A percentile compares a stretch with the other conserved stretches of the same genome.
Evolutionary conservation across 306 rosid genomes (phyloP).

Genomic region (Myrica gale): DNA sequence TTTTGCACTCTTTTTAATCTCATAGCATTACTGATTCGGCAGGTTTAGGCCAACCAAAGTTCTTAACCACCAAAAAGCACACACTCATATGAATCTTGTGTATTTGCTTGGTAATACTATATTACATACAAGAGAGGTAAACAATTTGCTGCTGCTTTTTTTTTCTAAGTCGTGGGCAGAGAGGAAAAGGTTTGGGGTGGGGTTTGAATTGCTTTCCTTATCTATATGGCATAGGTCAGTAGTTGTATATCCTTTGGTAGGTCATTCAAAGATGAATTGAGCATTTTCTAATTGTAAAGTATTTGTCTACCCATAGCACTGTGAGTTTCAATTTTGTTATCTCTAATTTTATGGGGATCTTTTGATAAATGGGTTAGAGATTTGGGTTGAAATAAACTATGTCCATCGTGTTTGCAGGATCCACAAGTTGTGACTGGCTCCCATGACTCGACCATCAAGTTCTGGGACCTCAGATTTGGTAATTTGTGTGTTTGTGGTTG

Average conservation of each 20-base stretch:
- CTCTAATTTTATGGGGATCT: background rate
- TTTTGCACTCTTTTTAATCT: no score
- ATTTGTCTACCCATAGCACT: no score
- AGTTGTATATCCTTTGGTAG: no score
- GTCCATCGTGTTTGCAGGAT: conserved; percentile 53
- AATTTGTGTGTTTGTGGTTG: conserved; percentile 28
- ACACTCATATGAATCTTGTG: no score
- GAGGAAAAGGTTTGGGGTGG: background rate
- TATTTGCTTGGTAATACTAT: background rate
- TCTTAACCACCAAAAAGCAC: no score
- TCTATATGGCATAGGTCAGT: no score
- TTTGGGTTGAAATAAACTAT: conserved; percentile 9
- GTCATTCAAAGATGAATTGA: background rate
- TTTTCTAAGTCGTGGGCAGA: background rate
- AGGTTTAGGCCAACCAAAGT: no score
- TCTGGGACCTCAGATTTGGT: conserved; percentile 99
- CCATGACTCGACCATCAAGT: conserved; percentile 89
- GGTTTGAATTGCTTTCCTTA: background rate
- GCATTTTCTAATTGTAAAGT: background rate
- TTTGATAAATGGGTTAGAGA: background rate
- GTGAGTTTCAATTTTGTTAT: background rate
- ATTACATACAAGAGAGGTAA: background rate
- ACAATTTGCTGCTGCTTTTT: background rate
- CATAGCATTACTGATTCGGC: no score
- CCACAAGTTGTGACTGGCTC: conserved; percentile 99